A percentile compares a stretch with the other conserved stretches of the same genome.
Evolutionary conservation across 768 basidiomycete species (phyloP).

Genomic region (Lactarius quietus): DNA sequence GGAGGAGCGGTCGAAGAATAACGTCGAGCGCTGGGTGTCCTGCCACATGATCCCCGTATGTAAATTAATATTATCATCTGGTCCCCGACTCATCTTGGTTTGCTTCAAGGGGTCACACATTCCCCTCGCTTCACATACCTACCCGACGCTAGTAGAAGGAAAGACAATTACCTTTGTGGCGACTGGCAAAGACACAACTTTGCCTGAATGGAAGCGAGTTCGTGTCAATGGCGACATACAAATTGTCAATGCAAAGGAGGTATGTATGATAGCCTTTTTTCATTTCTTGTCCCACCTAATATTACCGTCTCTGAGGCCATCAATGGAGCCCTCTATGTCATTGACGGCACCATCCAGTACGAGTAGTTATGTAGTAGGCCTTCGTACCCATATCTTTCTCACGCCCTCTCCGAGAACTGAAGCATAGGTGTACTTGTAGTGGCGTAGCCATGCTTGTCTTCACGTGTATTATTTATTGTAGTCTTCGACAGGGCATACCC

Average conservation of each 20-base stretch:
- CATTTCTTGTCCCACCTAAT: conserved; percentile 4
- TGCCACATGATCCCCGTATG: conserved; percentile 81
- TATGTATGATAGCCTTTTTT: conserved; percentile 31
- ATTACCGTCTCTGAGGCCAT: conserved; percentile 37
- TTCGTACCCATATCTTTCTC: neutral
- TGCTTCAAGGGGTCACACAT: conserved; percentile 45
- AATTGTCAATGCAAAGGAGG: conserved; percentile 62
- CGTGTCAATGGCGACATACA: conserved; percentile 51
- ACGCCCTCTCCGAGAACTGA: neutral
- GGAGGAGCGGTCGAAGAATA: conserved; percentile 54
- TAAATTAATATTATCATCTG: conserved; percentile 8
- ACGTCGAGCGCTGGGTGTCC: conserved; percentile 77
- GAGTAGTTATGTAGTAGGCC: conserved; percentile 26
- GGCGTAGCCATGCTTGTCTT: neutral
- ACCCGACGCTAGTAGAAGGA: conserved; percentile 56
- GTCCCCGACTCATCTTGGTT: neutral
- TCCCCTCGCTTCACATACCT: conserved; percentile 42
- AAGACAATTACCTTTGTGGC: conserved; percentile 55
- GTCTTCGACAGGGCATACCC: neutral
- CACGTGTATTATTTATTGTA: neutral
- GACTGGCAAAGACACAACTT: conserved; percentile 35
- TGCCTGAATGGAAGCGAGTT: conserved; percentile 56
- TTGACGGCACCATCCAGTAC: conserved; percentile 48
- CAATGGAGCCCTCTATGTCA: conserved; percentile 57
- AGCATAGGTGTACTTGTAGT: neutral